Evolutionary conservation across 1,139 yeast genomes (phyloP), one percentile per base, ranked within the genome.

Genomic region (Geotrichum restrictum): DNA sequence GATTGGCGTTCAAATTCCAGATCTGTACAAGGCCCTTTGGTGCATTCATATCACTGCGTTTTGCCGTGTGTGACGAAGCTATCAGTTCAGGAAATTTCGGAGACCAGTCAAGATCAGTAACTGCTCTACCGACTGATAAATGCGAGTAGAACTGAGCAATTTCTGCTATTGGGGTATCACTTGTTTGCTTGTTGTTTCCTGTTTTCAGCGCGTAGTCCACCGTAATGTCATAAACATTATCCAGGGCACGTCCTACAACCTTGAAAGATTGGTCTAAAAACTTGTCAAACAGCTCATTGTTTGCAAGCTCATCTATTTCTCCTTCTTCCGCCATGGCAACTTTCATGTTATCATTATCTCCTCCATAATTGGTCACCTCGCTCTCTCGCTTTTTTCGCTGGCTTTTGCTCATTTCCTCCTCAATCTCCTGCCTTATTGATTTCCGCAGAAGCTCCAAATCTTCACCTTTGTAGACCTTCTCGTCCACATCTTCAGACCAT

Each of bases 81-180:
- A 78, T 61, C 44, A 74, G 70, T 49, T 78, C 78, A 0, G 74
- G 70, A 56, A 66, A 69, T 49, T 69, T 68, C 0, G 69, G 72
- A 11, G 75, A 77, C 67, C 73, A 72, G 52, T 71, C 79, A 2
- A 78, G 54, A n/a, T 67, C 66, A 1, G 70, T 67, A 2, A 78
- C 65, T 1, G 73, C 66, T 38, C 75, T 64, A 7, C 62, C 64
- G 1, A 45, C 51, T 1, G 69, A 60, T 34, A 50, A 56, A 4
- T 59, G 59, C 19, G 64, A 60, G 31, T 53, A 57, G 37, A 69
- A 61, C 39, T 62, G 66, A 11, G 53, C 60, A 54, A 51, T 56
- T 52, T 63, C 63, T 1, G 60, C 45, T 2, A 61, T 51, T 7
- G 52, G 42, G 34, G 52, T 43, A 33, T 43, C 41, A 13, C 49